Conservation (phyloP, 345 rosid genomes). For the Populus alba region DNA sequence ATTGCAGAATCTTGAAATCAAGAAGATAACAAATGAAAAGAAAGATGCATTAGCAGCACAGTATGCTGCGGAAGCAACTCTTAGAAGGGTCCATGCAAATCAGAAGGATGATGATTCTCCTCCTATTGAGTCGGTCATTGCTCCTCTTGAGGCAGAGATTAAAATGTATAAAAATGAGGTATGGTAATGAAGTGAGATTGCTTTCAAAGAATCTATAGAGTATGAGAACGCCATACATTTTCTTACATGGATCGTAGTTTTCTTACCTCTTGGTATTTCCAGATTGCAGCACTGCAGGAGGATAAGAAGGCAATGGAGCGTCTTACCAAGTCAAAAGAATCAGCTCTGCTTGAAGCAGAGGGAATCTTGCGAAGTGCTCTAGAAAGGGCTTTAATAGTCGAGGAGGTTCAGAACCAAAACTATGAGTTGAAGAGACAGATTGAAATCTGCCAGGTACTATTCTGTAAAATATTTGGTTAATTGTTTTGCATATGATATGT, state of each 20-base stretch:
- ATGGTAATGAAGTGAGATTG: neutral
- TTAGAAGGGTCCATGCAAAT: constrained; percentile 64
- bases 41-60: constrained; percentile 89
- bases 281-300: constrained; percentile 71
- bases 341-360: constrained; percentile 89
- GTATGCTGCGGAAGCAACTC: constrained; percentile 81
- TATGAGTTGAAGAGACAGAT: constrained; percentile 77
- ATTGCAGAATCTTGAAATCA: constrained; percentile 73
- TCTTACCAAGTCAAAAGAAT: constrained; percentile 76
- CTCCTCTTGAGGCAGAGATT: constrained; percentile 85
- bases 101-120: constrained; percentile 63
- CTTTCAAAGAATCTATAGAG: neutral
- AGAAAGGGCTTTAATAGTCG: constrained; percentile 91
- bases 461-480: neutral
- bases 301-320: constrained; percentile 92
- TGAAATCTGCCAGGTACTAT: constrained; percentile 70
- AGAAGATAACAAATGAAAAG: constrained; percentile 56
- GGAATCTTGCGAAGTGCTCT: constrained; percentile 72
- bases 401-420: constrained; percentile 92
- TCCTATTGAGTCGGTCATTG: constrained; percentile 64
- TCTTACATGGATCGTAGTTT: neutral
- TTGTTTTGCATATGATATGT: neutral
- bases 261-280: neutral
- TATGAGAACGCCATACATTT: neutral
- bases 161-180: constrained; percentile 79